Conservation (phyloP, 352 stramenopile species). For the Thalassiosira hispida region DNA sequence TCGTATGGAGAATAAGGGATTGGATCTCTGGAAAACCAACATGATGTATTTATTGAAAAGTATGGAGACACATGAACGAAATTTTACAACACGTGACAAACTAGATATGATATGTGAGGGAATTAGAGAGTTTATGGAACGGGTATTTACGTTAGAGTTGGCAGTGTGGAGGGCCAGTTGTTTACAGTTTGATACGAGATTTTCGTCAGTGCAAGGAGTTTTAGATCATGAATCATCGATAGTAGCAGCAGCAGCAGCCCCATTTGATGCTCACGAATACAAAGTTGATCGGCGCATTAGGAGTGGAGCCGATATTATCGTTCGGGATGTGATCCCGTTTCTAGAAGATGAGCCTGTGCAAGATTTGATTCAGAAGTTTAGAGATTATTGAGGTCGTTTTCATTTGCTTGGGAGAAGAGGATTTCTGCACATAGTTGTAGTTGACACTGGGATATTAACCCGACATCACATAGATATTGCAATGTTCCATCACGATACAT, state of each 20-base stretch:
- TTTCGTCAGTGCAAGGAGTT: conserved; percentile 31
- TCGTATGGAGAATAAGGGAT: conserved; percentile 54
- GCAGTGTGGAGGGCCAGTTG: conserved; percentile 61
- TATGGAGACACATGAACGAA: conserved; percentile 57
- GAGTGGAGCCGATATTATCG: conserved; percentile 67
- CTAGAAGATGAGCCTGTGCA: conserved; percentile 63
- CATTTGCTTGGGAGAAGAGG: too few relatives aligned
- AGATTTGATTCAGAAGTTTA: conserved; percentile 49
- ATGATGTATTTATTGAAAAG: conserved; percentile 44
- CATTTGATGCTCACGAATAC: conserved; percentile 36
- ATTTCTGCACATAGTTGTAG: too few relatives aligned
- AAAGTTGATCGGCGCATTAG: conserved; percentile 52
- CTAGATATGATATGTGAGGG: conserved; percentile 57
- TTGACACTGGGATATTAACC: background rate
- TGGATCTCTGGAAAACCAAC: conserved; percentile 63
- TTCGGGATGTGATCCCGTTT: conserved; percentile 61
- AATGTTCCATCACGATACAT: too few relatives aligned
- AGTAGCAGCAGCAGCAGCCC: background rate
- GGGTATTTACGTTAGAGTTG: conserved; percentile 58
- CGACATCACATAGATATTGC: too few relatives aligned
- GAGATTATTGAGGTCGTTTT: background rate
- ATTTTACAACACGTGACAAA: conserved; percentile 66
- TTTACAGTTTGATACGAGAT: conserved; percentile 32
- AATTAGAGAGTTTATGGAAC: conserved; percentile 52
- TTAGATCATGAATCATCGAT: conserved; percentile 37